Evolutionary conservation across 163 green algal genomes (phyloP).

Genomic region (Chlorella variabilis): DNA sequence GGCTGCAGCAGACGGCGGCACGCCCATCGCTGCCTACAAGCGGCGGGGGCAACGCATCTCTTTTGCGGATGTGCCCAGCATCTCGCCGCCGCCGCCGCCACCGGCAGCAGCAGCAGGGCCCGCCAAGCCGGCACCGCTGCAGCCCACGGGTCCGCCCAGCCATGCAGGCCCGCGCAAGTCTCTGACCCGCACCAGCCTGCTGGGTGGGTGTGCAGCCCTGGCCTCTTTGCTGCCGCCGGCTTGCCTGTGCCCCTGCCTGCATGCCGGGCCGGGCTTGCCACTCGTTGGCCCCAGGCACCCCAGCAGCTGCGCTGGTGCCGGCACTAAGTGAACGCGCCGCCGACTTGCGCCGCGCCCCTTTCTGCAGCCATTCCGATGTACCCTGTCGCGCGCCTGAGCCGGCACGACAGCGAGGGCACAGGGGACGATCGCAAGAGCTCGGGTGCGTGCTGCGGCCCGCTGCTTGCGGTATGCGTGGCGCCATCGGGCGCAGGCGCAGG

Average conservation of each 20-base stretch:
- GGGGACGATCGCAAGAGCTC: conserved; percentile 16
- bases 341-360: too few species aligned
- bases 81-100: not conserved
- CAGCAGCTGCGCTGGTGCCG: too few species aligned
- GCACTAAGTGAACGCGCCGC: too few species aligned
- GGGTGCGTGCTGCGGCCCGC: not conserved
- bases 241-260: too few species aligned
- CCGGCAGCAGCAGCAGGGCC: too few species aligned
- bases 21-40: not conserved
- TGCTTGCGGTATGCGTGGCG: too few species aligned
- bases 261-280: too few species aligned
- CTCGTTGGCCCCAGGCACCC: too few species aligned
- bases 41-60: conserved; percentile 9
- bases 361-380: not conserved
- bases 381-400: not conserved
- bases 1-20: not conserved
- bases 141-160: too few species aligned
- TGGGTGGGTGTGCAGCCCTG: not conserved
- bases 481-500: too few species aligned
- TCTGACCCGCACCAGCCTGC: not conserved
- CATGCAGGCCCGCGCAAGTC: conserved; percentile 52
- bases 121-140: too few species aligned
- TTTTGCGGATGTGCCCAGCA: conserved; percentile 4
- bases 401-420: not conserved
- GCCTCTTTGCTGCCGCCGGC: not conserved